These are phyloP conservation scores for Williopsis jadinii DNA, from an alignment of 1,139 yeast species.

Conservation along the genomic window DNA sequence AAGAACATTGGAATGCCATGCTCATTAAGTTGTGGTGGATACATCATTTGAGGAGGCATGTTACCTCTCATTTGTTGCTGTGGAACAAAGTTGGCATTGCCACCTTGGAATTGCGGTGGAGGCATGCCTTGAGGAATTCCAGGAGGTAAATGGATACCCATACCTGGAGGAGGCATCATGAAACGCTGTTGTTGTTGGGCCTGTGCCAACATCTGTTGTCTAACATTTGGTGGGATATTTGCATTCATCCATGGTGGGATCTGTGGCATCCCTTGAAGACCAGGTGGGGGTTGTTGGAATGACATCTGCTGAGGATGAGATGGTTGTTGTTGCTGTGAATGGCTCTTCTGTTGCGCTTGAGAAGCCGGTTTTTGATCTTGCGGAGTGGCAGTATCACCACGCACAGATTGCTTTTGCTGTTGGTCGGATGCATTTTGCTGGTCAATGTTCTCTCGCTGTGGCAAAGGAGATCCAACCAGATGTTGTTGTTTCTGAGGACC, in stretches of 20 bases:
- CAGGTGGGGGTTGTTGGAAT: conserved; percentile 23
- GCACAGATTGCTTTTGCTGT: conserved; percentile 11
- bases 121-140: conserved; percentile 6
- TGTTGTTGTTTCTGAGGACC: conserved; percentile 8
- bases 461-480: conserved; percentile 1
- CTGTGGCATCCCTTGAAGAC: conserved; percentile 9
- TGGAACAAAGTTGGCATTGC: conserved; percentile 14
- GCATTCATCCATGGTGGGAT: conserved; percentile 16
- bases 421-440: background rate
- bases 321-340: conserved; percentile 1
- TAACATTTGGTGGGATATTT: conserved; percentile 12
- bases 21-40: conserved; percentile 2
- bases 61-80: conserved; percentile 15
- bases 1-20: conserved; percentile 11
- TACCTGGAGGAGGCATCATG: conserved; percentile 9
- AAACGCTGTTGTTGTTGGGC: conserved; percentile 7
- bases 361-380: conserved; percentile 20
- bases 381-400: conserved; percentile 2
- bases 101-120: conserved; percentile 11
- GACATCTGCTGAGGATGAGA: background rate
- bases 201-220: conserved; percentile 11
- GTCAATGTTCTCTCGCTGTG: too few species aligned
- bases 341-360: too few species aligned
- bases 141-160: conserved; percentile 12
- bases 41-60: conserved; percentile 12